Evolutionary conservation across 1,139 yeast species (phyloP), one percentile per base, ranked within the genome.

Genomic region (Yamadazyma aaseri): DNA sequence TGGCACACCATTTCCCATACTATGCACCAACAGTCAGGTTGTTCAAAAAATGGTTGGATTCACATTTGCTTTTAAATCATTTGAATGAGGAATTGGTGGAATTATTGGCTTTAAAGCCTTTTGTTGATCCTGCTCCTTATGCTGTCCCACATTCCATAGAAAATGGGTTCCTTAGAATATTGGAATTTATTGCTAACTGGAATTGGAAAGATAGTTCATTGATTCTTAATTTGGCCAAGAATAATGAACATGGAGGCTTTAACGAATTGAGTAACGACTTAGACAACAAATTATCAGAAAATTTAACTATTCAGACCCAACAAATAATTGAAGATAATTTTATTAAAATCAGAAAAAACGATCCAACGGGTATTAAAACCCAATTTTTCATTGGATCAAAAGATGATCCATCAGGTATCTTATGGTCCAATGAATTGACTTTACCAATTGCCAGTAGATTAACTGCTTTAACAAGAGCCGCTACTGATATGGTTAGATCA

Each of bases 121-220:
- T 92, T 62, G 83, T 87, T 30, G 95, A 89, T 51, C 82, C 92
- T 11, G 81, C 86, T 0, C 96, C 97, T 17, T 89, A 75, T 58
- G 71, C 79, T 1, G 72, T 79, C 3, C 97, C 98, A 3, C 76
- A 83, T 31, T 81, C 94, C 29, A 79, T 83, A 6, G 81, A 78
- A 44, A 73, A 82, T 39, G 98, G 96, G 10, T 87, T 92, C 52
- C 66, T 86, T 41, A 81, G 94, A 40, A 73, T 82, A 14, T 58
- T 94, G 28, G 71, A 75, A 33, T 86, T 83, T 50, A 60, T 92
- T 29, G 74, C 95, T 11, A 63, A 63, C 27, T 94, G 98, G 98
- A 90, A 92, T 56, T 92, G 98, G 98, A 81, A 78, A 49, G 95
- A 85, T 44, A 89, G 82, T 31, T 84, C 96, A 2, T 62, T 92